Conservation (phyloP, 352 stramenopile species). For the Phytophthora podocarpi region DNA sequence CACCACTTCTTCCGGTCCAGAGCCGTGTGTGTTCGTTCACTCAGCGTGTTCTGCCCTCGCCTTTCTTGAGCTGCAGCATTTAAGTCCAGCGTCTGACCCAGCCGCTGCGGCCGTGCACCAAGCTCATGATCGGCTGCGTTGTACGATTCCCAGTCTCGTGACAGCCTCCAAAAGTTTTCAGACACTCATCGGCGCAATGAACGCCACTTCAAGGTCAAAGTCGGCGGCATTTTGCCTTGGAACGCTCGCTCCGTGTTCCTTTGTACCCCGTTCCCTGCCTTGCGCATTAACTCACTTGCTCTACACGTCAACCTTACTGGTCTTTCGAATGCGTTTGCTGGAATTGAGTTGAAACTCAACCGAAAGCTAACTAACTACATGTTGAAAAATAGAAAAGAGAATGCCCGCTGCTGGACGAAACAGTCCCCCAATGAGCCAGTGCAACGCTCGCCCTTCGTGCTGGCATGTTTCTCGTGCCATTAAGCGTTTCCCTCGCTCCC, state of each 20-base stretch:
- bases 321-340: neutral
- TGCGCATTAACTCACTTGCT: conserved; percentile 15
- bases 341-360: neutral
- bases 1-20: neutral
- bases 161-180: no score
- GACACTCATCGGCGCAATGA: no score
- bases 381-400: conserved; percentile 38
- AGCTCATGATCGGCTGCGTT: neutral
- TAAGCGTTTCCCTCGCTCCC: conserved; percentile 34
- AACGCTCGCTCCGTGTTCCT: conserved; percentile 20
- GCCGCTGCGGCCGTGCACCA: neutral
- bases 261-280: neutral
- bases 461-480: conserved; percentile 28
- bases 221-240: neutral
- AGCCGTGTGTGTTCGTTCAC: neutral
- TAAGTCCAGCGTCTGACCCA: conserved; percentile 26
- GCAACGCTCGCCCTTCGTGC: conserved; percentile 17
- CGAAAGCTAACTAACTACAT: no score
- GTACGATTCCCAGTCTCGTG: no score
- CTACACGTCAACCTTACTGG: no score
- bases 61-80: conserved; percentile 13
- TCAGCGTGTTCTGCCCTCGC: neutral
- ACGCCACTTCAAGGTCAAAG: neutral
- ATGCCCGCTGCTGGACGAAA: conserved; percentile 33
- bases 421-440: conserved; percentile 36